Evolutionary conservation across 306 rosid species (phyloP), one percentile per base, ranked within the genome.

Genomic region (Pyrus communis): DNA sequence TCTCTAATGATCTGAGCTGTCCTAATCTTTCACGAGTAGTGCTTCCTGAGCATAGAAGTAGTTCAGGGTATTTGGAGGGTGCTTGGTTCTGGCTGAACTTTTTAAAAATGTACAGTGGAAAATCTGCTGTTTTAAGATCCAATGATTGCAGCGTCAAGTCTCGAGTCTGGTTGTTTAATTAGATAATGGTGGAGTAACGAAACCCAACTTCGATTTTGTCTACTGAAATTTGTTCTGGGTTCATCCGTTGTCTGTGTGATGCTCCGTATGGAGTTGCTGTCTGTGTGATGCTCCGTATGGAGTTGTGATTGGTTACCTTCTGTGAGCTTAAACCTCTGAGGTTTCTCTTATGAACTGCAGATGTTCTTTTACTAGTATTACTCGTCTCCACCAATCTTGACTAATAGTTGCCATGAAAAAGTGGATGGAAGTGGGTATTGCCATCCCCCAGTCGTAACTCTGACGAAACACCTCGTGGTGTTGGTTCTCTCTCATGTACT

Each of bases 1-100:
- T 69, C 18, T 42, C 43, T 60, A 18, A 31, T 84, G 70, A 83
- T 78, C 74, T 46, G 67, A 18, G 80, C 22, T 74, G 82, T 78
- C 78, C 33, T 65, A 77, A 71, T 64, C 49, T 72, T 77, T 45
- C 22, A 38, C 15, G 18, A 52, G 65, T 65, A 22, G 11, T 5
- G 21, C 21, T 25, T 54, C 23, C 64, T 18, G 28, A 27, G 46
- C 45, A 27, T 61, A 19, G 46, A 45, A 73, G 30, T 61, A 19
- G 45, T 74, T 58, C 11, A 8, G 12, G 55, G 28, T 25, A 25
- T 58, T 58, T 58, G 63, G 63, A 23, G 63, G 63, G 9, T 61
- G 19, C 17, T 14, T 61, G 31, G 67, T 61, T 61, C 21, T 4
- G 21, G 35, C 30, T 3, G 2, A 12, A 27, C 35, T 4, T 54